Evolutionary conservation across 2,329 filamentous ascomycete species (phyloP).

Genomic region (Ophiostoma australiae): DNA sequence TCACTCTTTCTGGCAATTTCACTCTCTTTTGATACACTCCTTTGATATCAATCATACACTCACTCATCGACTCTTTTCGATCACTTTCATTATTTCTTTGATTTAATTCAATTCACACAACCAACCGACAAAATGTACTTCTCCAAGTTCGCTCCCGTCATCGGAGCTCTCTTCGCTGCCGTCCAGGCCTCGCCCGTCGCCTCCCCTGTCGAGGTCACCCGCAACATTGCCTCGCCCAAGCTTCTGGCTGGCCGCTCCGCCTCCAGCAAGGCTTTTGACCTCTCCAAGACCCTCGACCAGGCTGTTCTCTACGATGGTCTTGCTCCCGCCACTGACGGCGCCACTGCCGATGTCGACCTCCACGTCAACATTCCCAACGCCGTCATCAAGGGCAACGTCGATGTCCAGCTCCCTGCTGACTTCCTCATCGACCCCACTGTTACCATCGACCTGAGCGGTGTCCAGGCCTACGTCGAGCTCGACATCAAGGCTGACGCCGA

Average conservation of each 20-base stretch:
- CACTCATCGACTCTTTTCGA: not conserved
- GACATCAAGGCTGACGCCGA: slow-evolving; percentile 30
- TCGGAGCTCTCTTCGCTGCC: slow-evolving; percentile 25
- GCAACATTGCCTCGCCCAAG: slow-evolving; percentile 10
- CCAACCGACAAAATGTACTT: slow-evolving; percentile 23
- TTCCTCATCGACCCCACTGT: slow-evolving; percentile 28
- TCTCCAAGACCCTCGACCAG: slow-evolving; percentile 27
- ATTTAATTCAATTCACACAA: not conserved
- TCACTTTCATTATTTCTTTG: not conserved
- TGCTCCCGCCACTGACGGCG: slow-evolving; percentile 5
- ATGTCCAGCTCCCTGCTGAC: slow-evolving; percentile 25
- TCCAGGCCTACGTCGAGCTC: slow-evolving; percentile 31
- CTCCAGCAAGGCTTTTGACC: slow-evolving; percentile 22
- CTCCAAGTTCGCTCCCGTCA: slow-evolving; percentile 20
- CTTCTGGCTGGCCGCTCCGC: slow-evolving; percentile 3
- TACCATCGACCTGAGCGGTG: slow-evolving; percentile 30
- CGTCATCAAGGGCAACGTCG: slow-evolving; percentile 26
- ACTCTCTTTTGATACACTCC: slow-evolving; percentile 21
- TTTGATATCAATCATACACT: slow-evolving; percentile 14
- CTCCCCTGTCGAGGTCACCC: not conserved
- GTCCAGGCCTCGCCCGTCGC: slow-evolving; percentile 25
- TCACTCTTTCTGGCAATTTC: slow-evolving; percentile 18
- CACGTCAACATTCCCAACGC: slow-evolving; percentile 28
- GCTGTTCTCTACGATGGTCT: slow-evolving; percentile 28
- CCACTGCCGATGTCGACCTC: slow-evolving; percentile 25